Evolutionary conservation across 345 rosid genomes (phyloP), one percentile per base, ranked within the genome.

Genomic region (Reutealis trisperma): DNA sequence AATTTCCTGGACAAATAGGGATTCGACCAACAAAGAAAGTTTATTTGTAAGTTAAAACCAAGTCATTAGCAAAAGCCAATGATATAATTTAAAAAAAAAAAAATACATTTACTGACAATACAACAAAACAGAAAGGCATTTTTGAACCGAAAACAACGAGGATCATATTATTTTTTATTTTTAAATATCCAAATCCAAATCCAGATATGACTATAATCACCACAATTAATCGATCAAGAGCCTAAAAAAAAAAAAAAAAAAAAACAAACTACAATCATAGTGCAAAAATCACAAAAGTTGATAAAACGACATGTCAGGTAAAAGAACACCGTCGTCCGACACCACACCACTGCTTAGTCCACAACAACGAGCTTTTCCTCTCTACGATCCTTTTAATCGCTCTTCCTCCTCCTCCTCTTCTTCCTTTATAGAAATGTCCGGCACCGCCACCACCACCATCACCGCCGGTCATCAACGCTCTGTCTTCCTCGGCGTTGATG

Each of bases 401-500:
- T 66, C 45, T 32, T 34, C 45, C 49, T 34, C 47, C 22, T 8
- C 55, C 25, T 8, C 21, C 63, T 11, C 58, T 15, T n/a, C 22
- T 64, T 64, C 19, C 65, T 78, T 72, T 63, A 72, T 82, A 44
- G 84, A 78, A 25, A 82, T 82, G 84, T 78, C 79, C 15, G 52
- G 79, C 27, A 32, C 73, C 82, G 41, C 83, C 15, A 63, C 82
- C 25, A 21, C 71, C 84, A 49, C 85, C 34, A 51, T 84, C 34
- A 51, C 80, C 73, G 1, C 85, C 66, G 87, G 13, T 0, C 77
- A 87, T 19, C 83, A 72, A 63, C 89, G 92, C 68, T 74, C 90
- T 66, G 77, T 89, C 73, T 92, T 90, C 81, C 96, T 95, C 80
- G 96, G 99, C 47, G 91, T 95, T 25, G 99, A 95, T 84, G 98